Conservation (phyloP, 352 stramenopile species). For the Globisporangium mamillatum region DNA sequence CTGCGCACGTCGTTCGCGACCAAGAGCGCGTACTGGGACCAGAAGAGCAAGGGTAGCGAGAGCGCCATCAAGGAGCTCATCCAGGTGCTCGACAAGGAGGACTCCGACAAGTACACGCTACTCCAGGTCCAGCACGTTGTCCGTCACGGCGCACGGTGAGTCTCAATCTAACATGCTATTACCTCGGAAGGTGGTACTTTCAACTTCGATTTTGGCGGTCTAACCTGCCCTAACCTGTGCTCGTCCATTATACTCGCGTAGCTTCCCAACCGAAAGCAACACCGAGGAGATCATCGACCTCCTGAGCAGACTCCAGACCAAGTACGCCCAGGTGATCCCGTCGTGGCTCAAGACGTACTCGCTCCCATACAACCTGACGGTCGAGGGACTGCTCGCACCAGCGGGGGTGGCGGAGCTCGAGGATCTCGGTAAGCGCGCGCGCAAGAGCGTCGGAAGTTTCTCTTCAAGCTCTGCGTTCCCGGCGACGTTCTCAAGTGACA, state of each 20-base stretch:
- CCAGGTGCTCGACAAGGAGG: neutral
- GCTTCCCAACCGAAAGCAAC: constrained; percentile 47
- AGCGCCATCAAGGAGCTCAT: neutral
- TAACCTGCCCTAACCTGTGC: too few relatives aligned
- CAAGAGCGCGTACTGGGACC: constrained; percentile 37
- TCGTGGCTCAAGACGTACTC: constrained; percentile 52
- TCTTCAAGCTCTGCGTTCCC: constrained; percentile 6
- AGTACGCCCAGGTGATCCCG: constrained; percentile 36
- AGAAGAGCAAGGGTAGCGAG: neutral
- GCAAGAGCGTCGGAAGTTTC: constrained; percentile 1
- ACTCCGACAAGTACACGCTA: constrained; percentile 16
- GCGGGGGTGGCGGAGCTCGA: constrained; percentile 39
- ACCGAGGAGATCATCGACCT: constrained; percentile 46
- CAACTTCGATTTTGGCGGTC: too few relatives aligned
- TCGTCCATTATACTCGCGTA: neutral
- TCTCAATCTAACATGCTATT: too few relatives aligned
- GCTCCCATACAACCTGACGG: constrained; percentile 56
- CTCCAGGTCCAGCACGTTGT: constrained; percentile 55
- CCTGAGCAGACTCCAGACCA: constrained; percentile 39
- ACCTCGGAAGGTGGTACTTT: too few relatives aligned
- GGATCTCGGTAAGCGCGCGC: constrained; percentile 31
- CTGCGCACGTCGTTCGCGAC: constrained; percentile 24
- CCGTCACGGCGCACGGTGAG: constrained; percentile 35
- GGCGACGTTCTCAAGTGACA: constrained; percentile 25
- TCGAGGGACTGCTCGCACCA: constrained; percentile 38